Evolutionary conservation across 257 asterid genomes (phyloP).

Genomic region (Solanum etuberosum): DNA sequence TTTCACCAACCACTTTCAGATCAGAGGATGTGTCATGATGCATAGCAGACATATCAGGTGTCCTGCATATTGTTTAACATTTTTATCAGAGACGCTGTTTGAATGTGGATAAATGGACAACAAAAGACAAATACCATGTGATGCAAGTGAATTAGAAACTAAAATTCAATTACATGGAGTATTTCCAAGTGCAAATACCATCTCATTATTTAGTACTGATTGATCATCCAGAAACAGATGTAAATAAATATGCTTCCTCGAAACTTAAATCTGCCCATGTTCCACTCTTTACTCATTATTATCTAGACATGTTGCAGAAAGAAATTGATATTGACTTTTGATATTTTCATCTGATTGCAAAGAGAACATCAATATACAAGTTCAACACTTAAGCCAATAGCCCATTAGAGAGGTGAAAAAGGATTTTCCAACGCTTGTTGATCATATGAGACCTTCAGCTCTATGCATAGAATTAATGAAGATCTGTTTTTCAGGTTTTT

Average conservation of each 20-base stretch:
- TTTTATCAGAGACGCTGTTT: neutral
- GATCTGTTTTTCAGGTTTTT: neutral
- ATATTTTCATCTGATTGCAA: neutral
- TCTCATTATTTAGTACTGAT: neutral
- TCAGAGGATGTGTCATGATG: constrained; percentile 78
- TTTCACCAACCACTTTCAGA: constrained; percentile 51
- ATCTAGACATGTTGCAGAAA: neutral
- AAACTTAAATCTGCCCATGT: neutral
- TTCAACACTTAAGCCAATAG: neutral
- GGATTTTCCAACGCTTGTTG: neutral
- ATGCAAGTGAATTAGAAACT: neutral
- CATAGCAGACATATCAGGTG: constrained; percentile 92
- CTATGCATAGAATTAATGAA: neutral
- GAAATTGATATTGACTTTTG: neutral
- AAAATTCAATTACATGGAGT: neutral
- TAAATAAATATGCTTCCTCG: neutral
- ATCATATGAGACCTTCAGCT: neutral
- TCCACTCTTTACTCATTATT: neutral
- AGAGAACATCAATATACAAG: neutral
- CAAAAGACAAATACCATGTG: neutral
- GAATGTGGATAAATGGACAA: neutral
- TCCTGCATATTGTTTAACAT: constrained; percentile 33
- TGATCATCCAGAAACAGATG: neutral
- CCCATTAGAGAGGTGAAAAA: neutral
- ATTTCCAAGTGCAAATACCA: neutral